These are phyloP conservation scores for Calycina marina DNA, from an alignment of 2,329 filamentous ascomycete species.

Conservation along the genomic window DNA sequence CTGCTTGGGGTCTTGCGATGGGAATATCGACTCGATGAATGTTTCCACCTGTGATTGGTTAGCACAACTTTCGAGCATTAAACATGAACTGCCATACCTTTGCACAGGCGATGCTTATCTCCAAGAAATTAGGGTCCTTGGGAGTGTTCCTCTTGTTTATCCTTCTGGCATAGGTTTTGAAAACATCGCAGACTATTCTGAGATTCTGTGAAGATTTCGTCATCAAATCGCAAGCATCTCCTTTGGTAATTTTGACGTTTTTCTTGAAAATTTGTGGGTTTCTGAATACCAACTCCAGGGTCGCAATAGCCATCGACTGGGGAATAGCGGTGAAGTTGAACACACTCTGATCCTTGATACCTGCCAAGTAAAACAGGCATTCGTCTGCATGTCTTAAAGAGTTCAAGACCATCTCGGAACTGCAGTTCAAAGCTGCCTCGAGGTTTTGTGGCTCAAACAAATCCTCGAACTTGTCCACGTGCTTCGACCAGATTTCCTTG, in stretches of 20 bases:
- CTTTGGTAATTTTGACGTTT: constrained; percentile 95
- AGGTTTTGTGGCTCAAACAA: constrained; percentile 72
- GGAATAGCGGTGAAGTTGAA: constrained; percentile 99
- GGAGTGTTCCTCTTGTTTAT: constrained; percentile 94
- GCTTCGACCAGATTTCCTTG: constrained; percentile 91
- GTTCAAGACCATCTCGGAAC: constrained; percentile 88
- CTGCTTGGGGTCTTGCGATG: constrained; percentile 58
- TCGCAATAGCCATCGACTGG: constrained; percentile 94
- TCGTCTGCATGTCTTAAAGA: constrained; percentile 78
- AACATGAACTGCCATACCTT: constrained; percentile 41
- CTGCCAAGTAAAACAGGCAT: constrained; percentile 95
- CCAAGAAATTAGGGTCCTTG: constrained; percentile 78
- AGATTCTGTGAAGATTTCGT: constrained; percentile 85
- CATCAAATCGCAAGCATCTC: constrained; percentile 85
- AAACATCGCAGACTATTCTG: constrained; percentile 63
- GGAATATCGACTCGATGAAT: constrained; percentile 90
- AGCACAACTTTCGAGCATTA: neutral
- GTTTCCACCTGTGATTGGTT: constrained; percentile 57
- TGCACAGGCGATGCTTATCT: constrained; percentile 80
- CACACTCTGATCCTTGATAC: constrained; percentile 85
- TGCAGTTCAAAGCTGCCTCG: constrained; percentile 66
- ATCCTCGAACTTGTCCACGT: constrained; percentile 80
- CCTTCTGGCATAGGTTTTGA: constrained; percentile 59
- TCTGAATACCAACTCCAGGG: constrained; percentile 79
- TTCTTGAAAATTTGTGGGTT: constrained; percentile 75